Percentiles rank a stretch among this genome's conserved stretches.
Evolutionary conservation across 1,139 yeast genomes (phyloP).

Genomic region (Pichia sp.): DNA sequence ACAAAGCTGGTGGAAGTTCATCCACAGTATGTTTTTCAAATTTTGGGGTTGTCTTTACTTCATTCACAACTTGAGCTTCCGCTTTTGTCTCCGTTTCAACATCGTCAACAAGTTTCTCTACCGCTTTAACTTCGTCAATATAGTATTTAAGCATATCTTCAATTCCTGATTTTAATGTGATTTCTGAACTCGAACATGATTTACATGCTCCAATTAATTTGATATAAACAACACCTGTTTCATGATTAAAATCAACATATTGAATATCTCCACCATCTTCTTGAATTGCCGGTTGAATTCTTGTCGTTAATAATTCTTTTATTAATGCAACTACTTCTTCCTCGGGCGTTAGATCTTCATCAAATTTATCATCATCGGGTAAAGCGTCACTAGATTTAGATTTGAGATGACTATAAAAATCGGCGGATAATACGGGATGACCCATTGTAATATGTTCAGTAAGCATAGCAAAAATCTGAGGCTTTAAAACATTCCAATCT

Average conservation of each 20-base stretch:
- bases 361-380: constrained; percentile 29
- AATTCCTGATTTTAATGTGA: constrained; percentile 72
- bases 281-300: constrained; percentile 90
- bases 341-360: constrained; percentile 51
- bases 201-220: constrained; percentile 74
- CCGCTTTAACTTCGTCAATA: constrained; percentile 69
- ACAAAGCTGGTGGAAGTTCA: constrained; percentile 35
- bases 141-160: constrained; percentile 78
- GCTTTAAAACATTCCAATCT: constrained; percentile 73
- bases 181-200: constrained; percentile 69
- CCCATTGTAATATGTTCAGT: constrained; percentile 84
- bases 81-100: constrained; percentile 9
- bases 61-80: background rate
- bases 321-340: constrained; percentile 83
- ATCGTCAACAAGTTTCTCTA: constrained; percentile 49
- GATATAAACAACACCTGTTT: constrained; percentile 59
- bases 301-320: constrained; percentile 85
- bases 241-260: constrained; percentile 58
- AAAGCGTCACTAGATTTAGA: constrained; percentile 22
- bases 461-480: constrained; percentile 78
- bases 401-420: constrained; percentile 29
- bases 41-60: background rate
- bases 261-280: constrained; percentile 85
- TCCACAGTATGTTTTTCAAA: constrained; percentile 24
- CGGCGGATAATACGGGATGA: constrained; percentile 45